Evolutionary conservation across 176 grass and related monocot species (phyloP).

Genomic region (Avena insularis): DNA sequence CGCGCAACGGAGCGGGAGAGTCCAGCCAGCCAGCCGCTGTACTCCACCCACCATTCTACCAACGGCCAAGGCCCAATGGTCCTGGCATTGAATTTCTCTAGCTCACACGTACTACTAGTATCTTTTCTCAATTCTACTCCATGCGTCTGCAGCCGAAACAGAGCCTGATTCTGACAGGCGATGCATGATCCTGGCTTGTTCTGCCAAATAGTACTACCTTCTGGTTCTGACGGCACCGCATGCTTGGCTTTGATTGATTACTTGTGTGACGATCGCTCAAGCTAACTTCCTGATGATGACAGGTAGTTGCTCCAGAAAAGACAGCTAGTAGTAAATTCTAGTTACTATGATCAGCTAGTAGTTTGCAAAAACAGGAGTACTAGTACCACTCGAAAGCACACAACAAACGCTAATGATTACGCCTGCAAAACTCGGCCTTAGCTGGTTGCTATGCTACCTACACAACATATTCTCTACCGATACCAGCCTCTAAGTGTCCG

Average conservation of each 20-base stretch:
- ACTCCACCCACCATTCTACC: neutral
- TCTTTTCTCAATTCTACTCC: neutral
- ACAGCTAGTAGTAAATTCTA: neutral
- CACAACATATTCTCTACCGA: too few relatives aligned
- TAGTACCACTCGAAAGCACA: neutral
- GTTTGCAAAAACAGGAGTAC: neutral
- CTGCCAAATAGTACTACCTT: neutral
- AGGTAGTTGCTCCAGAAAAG: neutral
- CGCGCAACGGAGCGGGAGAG: neutral
- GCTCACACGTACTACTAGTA: neutral
- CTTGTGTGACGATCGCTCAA: neutral
- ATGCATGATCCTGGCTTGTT: neutral
- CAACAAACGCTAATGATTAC: neutral
- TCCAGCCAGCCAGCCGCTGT: too few relatives aligned
- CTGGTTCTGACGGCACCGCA: neutral
- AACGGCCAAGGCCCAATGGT: neutral
- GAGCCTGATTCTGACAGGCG: neutral
- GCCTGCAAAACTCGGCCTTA: neutral
- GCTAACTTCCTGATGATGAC: neutral
- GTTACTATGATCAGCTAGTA: too few relatives aligned
- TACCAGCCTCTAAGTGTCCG: too few relatives aligned
- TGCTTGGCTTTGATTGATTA: neutral
- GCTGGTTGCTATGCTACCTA: neutral
- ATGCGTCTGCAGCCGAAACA: neutral
- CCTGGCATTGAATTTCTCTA: neutral